Percentiles rank a stretch among this genome's conserved stretches.
Conservation (phyloP, 495 filamentous ascomycete species). For the Cenococcum geophilum region DNA sequence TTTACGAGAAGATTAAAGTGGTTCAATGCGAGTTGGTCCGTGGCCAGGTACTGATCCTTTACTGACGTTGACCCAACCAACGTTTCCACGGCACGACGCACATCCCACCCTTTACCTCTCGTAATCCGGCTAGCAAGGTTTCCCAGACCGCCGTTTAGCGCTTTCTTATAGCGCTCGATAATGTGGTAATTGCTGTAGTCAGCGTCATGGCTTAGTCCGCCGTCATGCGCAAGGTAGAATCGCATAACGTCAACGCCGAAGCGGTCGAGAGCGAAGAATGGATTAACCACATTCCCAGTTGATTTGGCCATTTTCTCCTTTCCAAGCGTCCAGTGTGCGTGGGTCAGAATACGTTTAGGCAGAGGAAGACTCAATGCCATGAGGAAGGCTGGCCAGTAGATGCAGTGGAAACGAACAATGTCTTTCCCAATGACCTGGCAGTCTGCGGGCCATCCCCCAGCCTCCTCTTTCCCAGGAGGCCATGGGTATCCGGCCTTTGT, state of each 20-base stretch:
- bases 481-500: slow-evolving; percentile 84
- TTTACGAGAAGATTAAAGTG: slow-evolving; percentile 30
- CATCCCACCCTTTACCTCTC: slow-evolving; percentile 59
- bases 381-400: slow-evolving; percentile 97
- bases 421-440: slow-evolving; percentile 93
- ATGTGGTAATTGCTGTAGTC: slow-evolving; percentile 79
- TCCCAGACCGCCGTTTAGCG: slow-evolving; percentile 65
- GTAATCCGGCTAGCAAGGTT: slow-evolving; percentile 69
- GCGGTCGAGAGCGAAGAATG: slow-evolving; percentile 82
- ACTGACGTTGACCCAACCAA: slow-evolving; percentile 1
- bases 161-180: slow-evolving; percentile 68
- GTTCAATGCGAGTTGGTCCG: background rate
- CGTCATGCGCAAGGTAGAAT: slow-evolving; percentile 76
- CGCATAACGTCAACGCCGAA: slow-evolving; percentile 85
- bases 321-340: slow-evolving; percentile 92
- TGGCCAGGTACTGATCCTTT: background rate
- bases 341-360: slow-evolving; percentile 77
- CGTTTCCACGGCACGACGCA: slow-evolving; percentile 36
- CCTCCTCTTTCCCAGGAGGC: slow-evolving; percentile 53
- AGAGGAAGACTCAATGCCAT: slow-evolving; percentile 78
- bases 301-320: slow-evolving; percentile 92
- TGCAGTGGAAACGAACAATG: slow-evolving; percentile 90
- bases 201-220: slow-evolving; percentile 65
- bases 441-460: slow-evolving; percentile 80
- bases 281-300: slow-evolving; percentile 89